Evolutionary conservation across 2,329 filamentous ascomycete species (phyloP).

Genomic region (Alternaria sp.): DNA sequence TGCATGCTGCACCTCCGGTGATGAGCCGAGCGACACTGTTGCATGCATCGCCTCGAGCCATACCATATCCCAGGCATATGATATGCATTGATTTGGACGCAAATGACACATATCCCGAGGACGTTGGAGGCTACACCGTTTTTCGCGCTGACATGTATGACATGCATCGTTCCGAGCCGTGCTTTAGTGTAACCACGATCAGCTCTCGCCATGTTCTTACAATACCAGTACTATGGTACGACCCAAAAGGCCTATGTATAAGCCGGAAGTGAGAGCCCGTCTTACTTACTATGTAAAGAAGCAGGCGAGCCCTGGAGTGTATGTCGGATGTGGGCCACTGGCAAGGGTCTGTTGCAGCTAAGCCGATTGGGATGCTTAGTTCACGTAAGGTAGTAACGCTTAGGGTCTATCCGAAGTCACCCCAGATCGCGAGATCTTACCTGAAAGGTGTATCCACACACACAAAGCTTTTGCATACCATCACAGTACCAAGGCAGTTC

Average conservation of each 20-base stretch:
- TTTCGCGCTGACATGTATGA: background rate
- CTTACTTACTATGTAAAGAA: background rate
- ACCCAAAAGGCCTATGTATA: background rate
- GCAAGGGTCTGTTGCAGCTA: background rate
- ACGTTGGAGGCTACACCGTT: background rate
- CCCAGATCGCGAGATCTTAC: background rate
- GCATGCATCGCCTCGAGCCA: background rate
- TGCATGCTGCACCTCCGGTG: background rate
- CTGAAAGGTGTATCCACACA: background rate
- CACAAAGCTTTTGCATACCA: background rate
- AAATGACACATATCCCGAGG: background rate
- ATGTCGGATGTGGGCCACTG: background rate
- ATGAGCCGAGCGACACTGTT: background rate
- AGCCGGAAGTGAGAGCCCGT: background rate
- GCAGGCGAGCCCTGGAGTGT: background rate
- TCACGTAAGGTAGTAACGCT: background rate
- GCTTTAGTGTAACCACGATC: background rate
- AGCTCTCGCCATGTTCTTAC: background rate
- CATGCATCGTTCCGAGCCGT: conserved; percentile 1
- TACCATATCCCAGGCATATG: background rate
- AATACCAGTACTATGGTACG: background rate
- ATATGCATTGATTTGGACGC: background rate
- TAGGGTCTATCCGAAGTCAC: background rate
- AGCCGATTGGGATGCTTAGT: background rate
- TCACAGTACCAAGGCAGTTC: background rate